Base-by-base conservation (phyloP, 805 yeast species). In the Candida odintsovae region DNA sequence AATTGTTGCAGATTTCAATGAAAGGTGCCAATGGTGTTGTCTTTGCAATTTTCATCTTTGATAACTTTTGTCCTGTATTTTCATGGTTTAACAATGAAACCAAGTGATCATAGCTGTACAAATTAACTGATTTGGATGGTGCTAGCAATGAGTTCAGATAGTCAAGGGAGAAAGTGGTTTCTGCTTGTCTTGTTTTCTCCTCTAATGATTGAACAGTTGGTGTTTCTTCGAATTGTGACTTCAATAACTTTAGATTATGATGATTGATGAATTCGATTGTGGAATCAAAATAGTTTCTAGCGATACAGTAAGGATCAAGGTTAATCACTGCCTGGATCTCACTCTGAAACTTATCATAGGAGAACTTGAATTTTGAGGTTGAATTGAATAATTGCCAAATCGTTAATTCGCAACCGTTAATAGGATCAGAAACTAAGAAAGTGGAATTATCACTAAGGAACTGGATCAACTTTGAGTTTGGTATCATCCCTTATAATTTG, bases 1-100 rank as follows among this genome's bases (percentile, higher is more conserved):
- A 16, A 42, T 73, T 68, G 42, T 71, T 68, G 52, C 87, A 82
- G 18, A 77, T 75, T 19, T 74, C 77, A 46, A 65, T 63, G 54
- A 78, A 80, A 4, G 78, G 77, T 33, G 61, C 61, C 16, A 57
- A 55, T 2, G 61, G 50, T 0, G 81, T 72, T 25, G 69, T 68
- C 16, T 64, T 43, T 42, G 63, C 56, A 0, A 73, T 67, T 41
- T 74, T 64, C 38, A 73, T 70, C 26, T 66, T 64, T 2, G 71
- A 64, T 23, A 80, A 61, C 3, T 50, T 53, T 18, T 62, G 64
- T n/a, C 67, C 66, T 2, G 81, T 70, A 1, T 75, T 65, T 16
- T 68, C 64, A 36, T 61, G 61, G n/a, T 55, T 47, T n/a, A 69
- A 38, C 10, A 57, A 38, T 2, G 44, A 15, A 25, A 50, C 23